Evolutionary conservation across 805 yeast species (phyloP).

Genomic region (Pichia insulana): DNA sequence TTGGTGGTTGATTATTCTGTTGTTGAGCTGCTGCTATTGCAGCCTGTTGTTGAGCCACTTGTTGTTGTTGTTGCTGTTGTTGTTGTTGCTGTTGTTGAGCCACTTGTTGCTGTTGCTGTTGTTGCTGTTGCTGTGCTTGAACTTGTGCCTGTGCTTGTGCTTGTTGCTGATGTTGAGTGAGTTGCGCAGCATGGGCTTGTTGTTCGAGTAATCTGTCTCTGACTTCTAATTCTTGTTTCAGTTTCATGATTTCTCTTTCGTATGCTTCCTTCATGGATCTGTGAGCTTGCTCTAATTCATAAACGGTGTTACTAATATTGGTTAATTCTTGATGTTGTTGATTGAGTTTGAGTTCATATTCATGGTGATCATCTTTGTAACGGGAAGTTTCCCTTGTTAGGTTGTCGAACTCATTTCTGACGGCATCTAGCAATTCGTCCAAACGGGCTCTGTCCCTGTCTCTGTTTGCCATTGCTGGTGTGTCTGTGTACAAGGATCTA

Average conservation of each 20-base stretch:
- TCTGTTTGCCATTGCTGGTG: not conserved
- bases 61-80: slow-evolving; percentile 26
- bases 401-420: slow-evolving; percentile 83
- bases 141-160: slow-evolving; percentile 38
- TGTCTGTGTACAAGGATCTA: not conserved
- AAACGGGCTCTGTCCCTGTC: slow-evolving; percentile 18
- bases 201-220: slow-evolving; percentile 54
- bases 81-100: slow-evolving; percentile 33
- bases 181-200: slow-evolving; percentile 21
- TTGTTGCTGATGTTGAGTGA: slow-evolving; percentile 24
- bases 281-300: slow-evolving; percentile 89
- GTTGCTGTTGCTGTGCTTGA: slow-evolving; percentile 26
- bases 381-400: slow-evolving; percentile 79
- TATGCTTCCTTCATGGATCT: slow-evolving; percentile 91
- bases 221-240: slow-evolving; percentile 78
- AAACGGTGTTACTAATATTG: slow-evolving; percentile 88
- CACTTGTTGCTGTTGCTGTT: slow-evolving; percentile 23
- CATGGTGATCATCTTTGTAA: slow-evolving; percentile 85
- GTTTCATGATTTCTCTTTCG: slow-evolving; percentile 81
- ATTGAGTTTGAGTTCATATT: slow-evolving; percentile 77
- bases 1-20: slow-evolving; percentile 5
- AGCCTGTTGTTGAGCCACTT: slow-evolving; percentile 21
- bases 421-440: slow-evolving; percentile 80
- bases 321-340: slow-evolving; percentile 92
- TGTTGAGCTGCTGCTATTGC: slow-evolving; percentile 1